These are phyloP conservation scores for Apiosordaria backusii DNA, from an alignment of 495 filamentous ascomycete genomes.

Conservation along the genomic window DNA sequence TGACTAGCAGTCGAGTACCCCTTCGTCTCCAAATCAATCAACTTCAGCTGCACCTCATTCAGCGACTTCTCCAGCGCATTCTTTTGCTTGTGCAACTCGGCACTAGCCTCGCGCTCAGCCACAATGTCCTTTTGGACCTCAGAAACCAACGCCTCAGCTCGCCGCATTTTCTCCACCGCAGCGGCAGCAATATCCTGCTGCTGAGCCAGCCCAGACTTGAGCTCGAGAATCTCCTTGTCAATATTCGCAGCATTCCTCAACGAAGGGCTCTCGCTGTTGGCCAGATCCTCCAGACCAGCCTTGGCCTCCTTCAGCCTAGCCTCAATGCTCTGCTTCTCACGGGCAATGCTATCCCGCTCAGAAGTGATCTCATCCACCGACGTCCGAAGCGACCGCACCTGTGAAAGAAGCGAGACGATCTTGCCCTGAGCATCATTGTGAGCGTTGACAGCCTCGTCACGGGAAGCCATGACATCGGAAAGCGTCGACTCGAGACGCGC, in stretches of 20 bases:
- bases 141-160: constrained; percentile 79
- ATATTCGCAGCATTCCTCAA: constrained; percentile 88
- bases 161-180: constrained; percentile 96
- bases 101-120: constrained; percentile 80
- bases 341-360: constrained; percentile 78
- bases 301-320: constrained; percentile 82
- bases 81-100: constrained; percentile 87
- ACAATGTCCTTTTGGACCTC: constrained; percentile 95
- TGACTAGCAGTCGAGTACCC: constrained; percentile 90
- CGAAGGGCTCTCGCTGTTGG: constrained; percentile 79
- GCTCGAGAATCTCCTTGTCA: constrained; percentile 84
- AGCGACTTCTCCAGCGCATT: constrained; percentile 82
- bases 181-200: constrained; percentile 91
- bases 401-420: constrained; percentile 85
- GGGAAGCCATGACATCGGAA: constrained; percentile 80
- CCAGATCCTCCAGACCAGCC: constrained; percentile 86
- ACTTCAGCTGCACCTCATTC: constrained; percentile 84
- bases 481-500: constrained; percentile 84
- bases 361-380: constrained; percentile 80
- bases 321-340: constrained; percentile 90
- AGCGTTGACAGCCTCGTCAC: constrained; percentile 87
- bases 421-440: constrained; percentile 94
- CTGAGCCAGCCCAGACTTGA: constrained; percentile 85
- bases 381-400: constrained; percentile 79
- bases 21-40: constrained; percentile 95